These are phyloP conservation scores for Capillidium rhysosporum DNA, from an alignment of 371 early-diverging fungal genomes.

Conservation along the genomic window DNA sequence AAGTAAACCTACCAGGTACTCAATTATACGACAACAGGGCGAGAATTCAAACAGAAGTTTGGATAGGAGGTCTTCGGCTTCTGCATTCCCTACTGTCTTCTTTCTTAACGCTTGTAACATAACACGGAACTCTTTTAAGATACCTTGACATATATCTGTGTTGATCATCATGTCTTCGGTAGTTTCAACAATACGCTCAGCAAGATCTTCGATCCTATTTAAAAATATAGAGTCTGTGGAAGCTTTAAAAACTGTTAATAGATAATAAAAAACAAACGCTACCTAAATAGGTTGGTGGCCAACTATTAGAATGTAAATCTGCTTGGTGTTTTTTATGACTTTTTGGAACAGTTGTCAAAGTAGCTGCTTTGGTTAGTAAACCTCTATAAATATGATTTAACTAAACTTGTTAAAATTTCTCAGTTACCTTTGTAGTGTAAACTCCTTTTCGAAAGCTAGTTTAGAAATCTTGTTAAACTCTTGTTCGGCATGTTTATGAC, in stretches of 20 bases:
- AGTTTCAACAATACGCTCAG: conserved; percentile 16
- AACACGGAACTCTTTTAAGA: conserved; percentile 25
- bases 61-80: conserved; percentile 28
- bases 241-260: conserved; percentile 9
- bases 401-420: not conserved
- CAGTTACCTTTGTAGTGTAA: too few species aligned
- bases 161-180: conserved; percentile 15
- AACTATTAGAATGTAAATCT: conserved; percentile 19
- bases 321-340: not conserved
- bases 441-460: not conserved
- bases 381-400: not conserved
- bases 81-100: conserved; percentile 25
- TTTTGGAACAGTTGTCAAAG: not conserved
- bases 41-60: conserved; percentile 32
- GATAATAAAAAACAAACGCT: not conserved
- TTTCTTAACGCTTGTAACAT: conserved; percentile 24
- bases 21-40: conserved; percentile 31
- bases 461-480: not conserved
- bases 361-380: not conserved
- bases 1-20: conserved; percentile 14
- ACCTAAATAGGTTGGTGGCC: conserved; percentile 17
- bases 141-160: conserved; percentile 17
- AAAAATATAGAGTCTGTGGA: conserved; percentile 16
- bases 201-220: conserved; percentile 14
- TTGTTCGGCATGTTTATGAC: not conserved